These are phyloP conservation scores for Bonia amplexicaulis DNA, from an alignment of 176 grass and related monocot genomes.

Conservation along the genomic window DNA sequence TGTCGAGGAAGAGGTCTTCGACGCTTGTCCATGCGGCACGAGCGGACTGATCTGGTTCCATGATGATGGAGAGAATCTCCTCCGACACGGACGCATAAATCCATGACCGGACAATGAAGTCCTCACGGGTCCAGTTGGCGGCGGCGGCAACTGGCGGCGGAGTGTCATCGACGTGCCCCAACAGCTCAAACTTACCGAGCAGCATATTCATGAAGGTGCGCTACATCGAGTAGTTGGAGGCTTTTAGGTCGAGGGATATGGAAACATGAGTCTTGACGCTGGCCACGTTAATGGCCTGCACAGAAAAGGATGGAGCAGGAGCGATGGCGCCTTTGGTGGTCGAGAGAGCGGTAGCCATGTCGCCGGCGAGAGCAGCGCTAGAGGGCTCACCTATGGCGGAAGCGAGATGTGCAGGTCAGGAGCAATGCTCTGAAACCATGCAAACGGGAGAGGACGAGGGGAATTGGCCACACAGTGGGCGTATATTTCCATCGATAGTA, in stretches of 20 bases:
- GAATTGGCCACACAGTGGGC: neutral
- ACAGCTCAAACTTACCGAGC: neutral
- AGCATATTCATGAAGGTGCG: neutral
- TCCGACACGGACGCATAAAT: too few relatives aligned
- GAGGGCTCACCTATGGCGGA: too few relatives aligned
- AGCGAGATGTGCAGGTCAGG: neutral
- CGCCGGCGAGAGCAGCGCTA: accelerated
- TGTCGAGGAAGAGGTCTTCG: too few relatives aligned
- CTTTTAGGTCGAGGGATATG: neutral
- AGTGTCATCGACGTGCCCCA: too few relatives aligned
- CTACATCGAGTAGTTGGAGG: neutral
- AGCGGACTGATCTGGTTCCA: too few relatives aligned
- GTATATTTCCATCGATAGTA: neutral
- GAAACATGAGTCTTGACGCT: neutral
- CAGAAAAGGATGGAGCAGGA: neutral
- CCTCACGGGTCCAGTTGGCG: too few relatives aligned
- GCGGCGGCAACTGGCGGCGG: too few relatives aligned
- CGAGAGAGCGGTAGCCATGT: neutral
- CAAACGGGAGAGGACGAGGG: neutral
- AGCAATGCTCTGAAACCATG: neutral
- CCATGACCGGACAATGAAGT: too few relatives aligned
- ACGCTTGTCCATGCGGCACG: too few relatives aligned
- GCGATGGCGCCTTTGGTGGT: too few relatives aligned
- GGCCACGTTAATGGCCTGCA: neutral
- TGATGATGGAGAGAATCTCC: too few relatives aligned